phyloP scores from a whole-genome alignment of 192 early-diverging fungal genomes.

The Rhizophagus clarus region DNA sequence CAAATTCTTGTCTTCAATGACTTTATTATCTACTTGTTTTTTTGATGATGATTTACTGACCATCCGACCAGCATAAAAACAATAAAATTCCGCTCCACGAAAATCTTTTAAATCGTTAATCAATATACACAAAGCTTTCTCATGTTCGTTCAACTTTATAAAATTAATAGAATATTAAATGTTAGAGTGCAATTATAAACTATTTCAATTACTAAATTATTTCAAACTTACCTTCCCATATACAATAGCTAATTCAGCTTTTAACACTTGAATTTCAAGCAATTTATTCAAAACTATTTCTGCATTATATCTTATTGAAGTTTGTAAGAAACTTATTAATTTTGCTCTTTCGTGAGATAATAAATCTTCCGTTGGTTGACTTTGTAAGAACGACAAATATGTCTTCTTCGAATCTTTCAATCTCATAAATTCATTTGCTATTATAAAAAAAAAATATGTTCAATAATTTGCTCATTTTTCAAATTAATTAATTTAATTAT shows the following conservation, averaged over 20 bases:
- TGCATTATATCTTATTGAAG: slow-evolving; percentile 39
- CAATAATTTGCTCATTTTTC: slow-evolving; percentile 1
- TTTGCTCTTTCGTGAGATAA: slow-evolving; percentile 37
- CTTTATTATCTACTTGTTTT: slow-evolving; percentile 20
- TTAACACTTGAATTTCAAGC: slow-evolving; percentile 36
- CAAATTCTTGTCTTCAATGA: slow-evolving; percentile 18
- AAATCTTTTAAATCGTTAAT: slow-evolving; percentile 53
- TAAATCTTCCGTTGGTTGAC: slow-evolving; percentile 28
- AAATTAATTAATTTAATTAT: slow-evolving; percentile 6
- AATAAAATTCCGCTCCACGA: slow-evolving; percentile 56
- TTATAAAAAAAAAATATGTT: not conserved
- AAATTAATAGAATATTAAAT: not conserved
- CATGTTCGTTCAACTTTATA: slow-evolving; percentile 44
- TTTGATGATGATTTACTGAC: slow-evolving; percentile 32
- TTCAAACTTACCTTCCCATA: slow-evolving; percentile 47
- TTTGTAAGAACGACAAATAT: slow-evolving; percentile 35
- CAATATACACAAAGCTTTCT: slow-evolving; percentile 49
- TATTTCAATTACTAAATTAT: not conserved
- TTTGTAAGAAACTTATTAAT: slow-evolving; percentile 48
- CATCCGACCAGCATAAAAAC: slow-evolving; percentile 50
- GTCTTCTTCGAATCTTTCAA: slow-evolving; percentile 23
- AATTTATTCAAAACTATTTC: slow-evolving; percentile 39
- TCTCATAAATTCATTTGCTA: slow-evolving; percentile 21
- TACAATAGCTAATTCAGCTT: slow-evolving; percentile 51
- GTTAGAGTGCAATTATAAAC: not conserved